Conservation (phyloP, 2,329 filamentous ascomycete species). For the Diaporthe sp. region DNA sequence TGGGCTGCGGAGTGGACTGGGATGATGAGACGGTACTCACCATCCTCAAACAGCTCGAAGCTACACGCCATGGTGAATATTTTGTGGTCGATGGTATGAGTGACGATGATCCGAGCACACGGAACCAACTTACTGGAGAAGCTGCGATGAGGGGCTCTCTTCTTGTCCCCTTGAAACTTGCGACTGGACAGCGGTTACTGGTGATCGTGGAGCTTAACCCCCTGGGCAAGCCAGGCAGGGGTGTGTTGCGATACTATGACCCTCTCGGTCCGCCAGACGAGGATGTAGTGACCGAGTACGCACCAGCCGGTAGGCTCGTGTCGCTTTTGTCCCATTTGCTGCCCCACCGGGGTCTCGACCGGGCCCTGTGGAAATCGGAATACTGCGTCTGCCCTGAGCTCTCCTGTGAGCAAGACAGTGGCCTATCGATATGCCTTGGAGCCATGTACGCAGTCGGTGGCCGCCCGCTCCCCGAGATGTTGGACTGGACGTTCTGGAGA, state of each 20-base stretch:
- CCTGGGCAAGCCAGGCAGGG: neutral
- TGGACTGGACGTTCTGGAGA: conserved; percentile 33
- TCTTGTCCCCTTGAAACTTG: conserved; percentile 1
- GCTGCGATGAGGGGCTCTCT: conserved; percentile 8
- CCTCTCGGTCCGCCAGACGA: neutral
- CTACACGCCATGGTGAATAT: neutral
- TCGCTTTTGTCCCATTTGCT: neutral
- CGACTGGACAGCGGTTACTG: neutral
- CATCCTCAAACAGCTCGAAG: conserved; percentile 25
- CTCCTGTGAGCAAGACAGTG: conserved; percentile 4
- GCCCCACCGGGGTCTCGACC: neutral
- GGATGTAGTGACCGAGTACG: neutral
- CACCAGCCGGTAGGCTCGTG: neutral
- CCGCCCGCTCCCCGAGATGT: neutral
- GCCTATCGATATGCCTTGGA: conserved; percentile 22
- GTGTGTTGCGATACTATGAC: conserved; percentile 16
- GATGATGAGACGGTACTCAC: conserved; percentile 30
- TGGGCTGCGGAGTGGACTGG: conserved; percentile 23
- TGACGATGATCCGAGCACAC: neutral
- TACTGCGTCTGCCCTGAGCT: conserved; percentile 27
- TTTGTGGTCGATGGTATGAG: conserved; percentile 20
- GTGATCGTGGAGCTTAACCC: conserved; percentile 12
- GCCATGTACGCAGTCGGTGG: conserved; percentile 31
- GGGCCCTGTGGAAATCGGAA: conserved; percentile 7
- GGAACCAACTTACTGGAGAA: neutral